A percentile compares a stretch with the other conserved stretches of the same genome.
These are phyloP conservation scores for Pugionium dolabratum DNA, from an alignment of 345 rosid genomes.

Conservation along the genomic window DNA sequence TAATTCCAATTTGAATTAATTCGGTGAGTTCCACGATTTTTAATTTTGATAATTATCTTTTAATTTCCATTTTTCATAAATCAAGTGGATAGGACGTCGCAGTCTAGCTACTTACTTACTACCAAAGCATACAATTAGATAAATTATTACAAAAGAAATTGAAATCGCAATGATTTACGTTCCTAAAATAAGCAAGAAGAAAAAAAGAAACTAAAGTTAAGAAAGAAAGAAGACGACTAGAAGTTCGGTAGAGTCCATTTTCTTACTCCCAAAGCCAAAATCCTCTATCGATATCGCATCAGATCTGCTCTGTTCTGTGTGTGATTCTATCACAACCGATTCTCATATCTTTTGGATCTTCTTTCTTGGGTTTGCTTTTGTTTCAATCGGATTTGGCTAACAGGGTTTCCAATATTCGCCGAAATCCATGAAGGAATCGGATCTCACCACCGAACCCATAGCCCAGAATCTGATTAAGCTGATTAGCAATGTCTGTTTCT, in stretches of 20 bases:
- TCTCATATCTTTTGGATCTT: constrained; percentile 16
- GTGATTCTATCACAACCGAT: neutral
- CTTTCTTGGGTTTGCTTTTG: constrained; percentile 2
- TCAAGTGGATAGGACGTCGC: neutral
- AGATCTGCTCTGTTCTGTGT: constrained; percentile 2
- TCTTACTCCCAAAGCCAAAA: neutral
- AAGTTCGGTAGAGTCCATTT: constrained; percentile 16
- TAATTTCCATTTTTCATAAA: too few species aligned
- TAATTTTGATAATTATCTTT: too few species aligned
- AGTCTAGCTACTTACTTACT: neutral
- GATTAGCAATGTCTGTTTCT: constrained; percentile 89
- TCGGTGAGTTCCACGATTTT: too few species aligned
- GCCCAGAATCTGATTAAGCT: constrained; percentile 78
- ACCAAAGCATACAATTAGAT: neutral
- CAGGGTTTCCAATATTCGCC: constrained; percentile 5
- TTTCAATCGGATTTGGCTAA: constrained; percentile 15
- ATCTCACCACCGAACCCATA: constrained; percentile 60
- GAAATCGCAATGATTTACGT: neutral
- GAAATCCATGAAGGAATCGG: constrained; percentile 68
- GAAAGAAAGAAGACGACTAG: neutral
- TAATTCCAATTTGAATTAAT: too few species aligned
- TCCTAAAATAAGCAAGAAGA: neutral
- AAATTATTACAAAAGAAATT: neutral
- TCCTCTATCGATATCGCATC: constrained; percentile 1
- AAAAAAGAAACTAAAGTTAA: neutral